phyloP scores from a whole-genome alignment of 305 asterid species.

The Fraxinus angustifolia region DNA sequence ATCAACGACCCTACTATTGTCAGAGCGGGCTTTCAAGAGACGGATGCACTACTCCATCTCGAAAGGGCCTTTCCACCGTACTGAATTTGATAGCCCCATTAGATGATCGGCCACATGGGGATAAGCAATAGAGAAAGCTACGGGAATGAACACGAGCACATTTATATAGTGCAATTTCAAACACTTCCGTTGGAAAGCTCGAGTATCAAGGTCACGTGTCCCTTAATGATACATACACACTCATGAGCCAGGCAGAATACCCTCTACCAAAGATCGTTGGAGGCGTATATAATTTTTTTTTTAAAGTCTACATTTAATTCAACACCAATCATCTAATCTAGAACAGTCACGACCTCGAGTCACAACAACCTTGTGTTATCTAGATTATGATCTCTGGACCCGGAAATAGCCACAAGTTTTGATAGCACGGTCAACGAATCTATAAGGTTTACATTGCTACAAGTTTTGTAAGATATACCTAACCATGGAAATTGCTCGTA shows the following conservation, averaged over 20 bases:
- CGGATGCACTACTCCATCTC: background rate
- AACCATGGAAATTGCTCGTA: background rate
- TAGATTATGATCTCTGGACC: background rate
- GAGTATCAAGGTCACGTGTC: background rate
- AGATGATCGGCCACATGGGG: background rate
- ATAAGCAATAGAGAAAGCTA: background rate
- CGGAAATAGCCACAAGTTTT: background rate
- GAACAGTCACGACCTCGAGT: background rate
- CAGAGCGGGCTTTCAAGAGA: background rate
- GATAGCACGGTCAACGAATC: background rate
- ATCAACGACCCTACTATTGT: background rate
- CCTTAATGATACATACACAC: background rate
- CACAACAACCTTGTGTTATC: background rate
- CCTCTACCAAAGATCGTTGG: background rate
- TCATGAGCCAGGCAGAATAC: background rate
- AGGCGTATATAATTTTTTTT: background rate
- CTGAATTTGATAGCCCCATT: background rate
- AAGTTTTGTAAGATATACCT: background rate
- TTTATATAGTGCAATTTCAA: background rate
- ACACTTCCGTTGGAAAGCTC: background rate
- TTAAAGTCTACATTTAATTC: background rate
- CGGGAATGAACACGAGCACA: background rate
- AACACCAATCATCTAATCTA: background rate
- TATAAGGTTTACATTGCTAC: background rate
- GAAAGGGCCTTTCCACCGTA: background rate